Base-by-base conservation (phyloP, 176 grass and related monocot species). In the Oryza longistaminata region DNA sequence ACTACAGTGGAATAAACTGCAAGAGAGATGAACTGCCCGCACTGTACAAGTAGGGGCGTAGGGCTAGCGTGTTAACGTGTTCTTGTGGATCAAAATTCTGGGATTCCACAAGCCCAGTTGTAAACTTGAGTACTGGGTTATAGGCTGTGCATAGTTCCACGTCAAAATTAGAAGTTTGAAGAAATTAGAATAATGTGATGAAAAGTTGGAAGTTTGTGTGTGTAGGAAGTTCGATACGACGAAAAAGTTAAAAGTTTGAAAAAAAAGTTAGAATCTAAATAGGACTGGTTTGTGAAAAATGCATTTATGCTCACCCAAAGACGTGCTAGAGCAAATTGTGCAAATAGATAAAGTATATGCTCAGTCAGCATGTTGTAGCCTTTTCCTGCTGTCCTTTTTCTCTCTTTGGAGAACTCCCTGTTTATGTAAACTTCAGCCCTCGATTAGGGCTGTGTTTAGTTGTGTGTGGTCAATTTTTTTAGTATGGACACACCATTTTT, bases 31-130 rank as follows among this genome's bases (percentile, higher is more conserved):
- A 58, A 60, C 13, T 77, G 31, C 66, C 4, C n/a, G 31, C 19
- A 21, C 49, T 71, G 12, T 75, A 53, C 43, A 60, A 76, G 29
- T 31, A 31, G 27, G 27, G 27, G 27, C 27, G 27, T 27, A 27
- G 29, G 29, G 80, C 69, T 74, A 19, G 6, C 21, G 1, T 68
- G 39, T 73, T 39, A 62, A 35, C 64, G 73, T 82, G 15, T 22
- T 73, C 17, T 25, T 67, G 70, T 50, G 13, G 44, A 75, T 45
- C 73, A 52, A 73, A n/a, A 72, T 65, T 80, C 82, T 70, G 48
- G 78, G 70, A 4, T 9, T 62, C 45, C 68, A 70, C 50, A 88
- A 72, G 53, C n/a, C 29, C 33, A 55, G 76, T 33, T 10, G 16
- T 45, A 29, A 71, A 62, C 79, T 87, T 80, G 44, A 53, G 53